A percentile compares a stretch with the other conserved stretches of the same genome.
phyloP scores from a whole-genome alignment of 1,139 yeast genomes.

The Arxiozyma bovina region DNA sequence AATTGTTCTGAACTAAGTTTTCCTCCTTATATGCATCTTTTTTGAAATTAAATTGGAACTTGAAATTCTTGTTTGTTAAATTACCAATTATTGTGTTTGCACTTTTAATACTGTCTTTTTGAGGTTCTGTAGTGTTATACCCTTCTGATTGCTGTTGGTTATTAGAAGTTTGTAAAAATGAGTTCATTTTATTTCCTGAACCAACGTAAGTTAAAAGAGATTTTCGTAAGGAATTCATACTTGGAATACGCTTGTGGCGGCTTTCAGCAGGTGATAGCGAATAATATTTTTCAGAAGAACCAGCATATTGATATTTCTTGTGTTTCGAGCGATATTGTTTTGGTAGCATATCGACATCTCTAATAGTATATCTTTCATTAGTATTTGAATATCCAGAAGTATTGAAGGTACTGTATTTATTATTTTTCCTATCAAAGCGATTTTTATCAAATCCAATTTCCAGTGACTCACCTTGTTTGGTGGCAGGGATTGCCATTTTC shows the following conservation, averaged over 20 bases:
- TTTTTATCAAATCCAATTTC: slow-evolving; percentile 48
- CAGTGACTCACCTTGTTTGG: slow-evolving; percentile 67
- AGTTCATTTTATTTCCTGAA: not conserved
- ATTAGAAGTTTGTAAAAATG: not conserved
- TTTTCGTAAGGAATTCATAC: slow-evolving; percentile 17
- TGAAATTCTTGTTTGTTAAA: slow-evolving; percentile 23
- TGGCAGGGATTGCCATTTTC: slow-evolving; percentile 74
- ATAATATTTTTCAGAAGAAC: not conserved
- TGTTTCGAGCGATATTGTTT: not conserved
- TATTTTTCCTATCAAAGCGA: not conserved
- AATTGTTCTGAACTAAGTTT: not conserved
- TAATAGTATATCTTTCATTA: slow-evolving; percentile 22
- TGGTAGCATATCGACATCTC: slow-evolving; percentile 22
- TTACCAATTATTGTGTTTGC: slow-evolving; percentile 20
- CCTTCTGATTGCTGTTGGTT: not conserved
- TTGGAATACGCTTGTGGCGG: slow-evolving; percentile 3
- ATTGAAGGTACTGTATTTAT: not conserved
- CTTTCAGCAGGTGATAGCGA: not conserved
- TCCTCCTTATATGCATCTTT: not conserved
- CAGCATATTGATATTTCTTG: slow-evolving; percentile 6
- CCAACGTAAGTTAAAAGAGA: slow-evolving; percentile 18
- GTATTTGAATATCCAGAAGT: not conserved
- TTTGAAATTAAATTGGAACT: slow-evolving; percentile 28
- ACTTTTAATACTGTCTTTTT: not conserved
- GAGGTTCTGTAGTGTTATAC: not conserved